Evolutionary conservation across 2,329 filamentous ascomycete genomes (phyloP).

Genomic region (Aspergillus pseudoterreus): DNA sequence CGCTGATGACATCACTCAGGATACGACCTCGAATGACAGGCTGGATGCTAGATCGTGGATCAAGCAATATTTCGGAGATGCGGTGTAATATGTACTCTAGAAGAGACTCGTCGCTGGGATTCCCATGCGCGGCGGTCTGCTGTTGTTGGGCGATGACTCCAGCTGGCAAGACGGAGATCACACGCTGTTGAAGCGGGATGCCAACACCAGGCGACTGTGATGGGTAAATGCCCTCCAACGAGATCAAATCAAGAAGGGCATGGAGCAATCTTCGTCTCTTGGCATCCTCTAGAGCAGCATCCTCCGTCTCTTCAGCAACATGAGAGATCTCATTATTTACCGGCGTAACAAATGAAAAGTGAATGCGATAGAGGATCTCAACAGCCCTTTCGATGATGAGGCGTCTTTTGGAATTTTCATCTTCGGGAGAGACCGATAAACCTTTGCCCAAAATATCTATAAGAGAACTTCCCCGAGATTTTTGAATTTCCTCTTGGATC

Average conservation of each 20-base stretch:
- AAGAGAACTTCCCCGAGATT: conserved; percentile 31
- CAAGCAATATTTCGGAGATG: conserved; percentile 29
- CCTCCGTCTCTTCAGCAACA: conserved; percentile 14
- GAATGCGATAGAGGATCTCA: conserved; percentile 31
- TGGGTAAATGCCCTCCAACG: conserved; percentile 44
- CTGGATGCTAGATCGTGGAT: conserved; percentile 35
- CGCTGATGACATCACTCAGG: conserved; percentile 40
- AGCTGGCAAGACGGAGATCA: conserved; percentile 41
- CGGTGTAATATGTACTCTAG: conserved; percentile 27
- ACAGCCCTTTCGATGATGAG: conserved; percentile 33
- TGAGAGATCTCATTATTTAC: conserved; percentile 8
- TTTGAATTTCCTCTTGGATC: conserved; percentile 37
- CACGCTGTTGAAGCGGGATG: conserved; percentile 41
- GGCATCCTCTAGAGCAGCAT: conserved; percentile 38
- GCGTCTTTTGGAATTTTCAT: conserved; percentile 19
- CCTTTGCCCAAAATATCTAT: conserved; percentile 29
- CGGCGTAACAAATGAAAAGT: conserved; percentile 30
- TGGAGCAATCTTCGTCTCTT: conserved; percentile 37
- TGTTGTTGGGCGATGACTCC: conserved; percentile 40
- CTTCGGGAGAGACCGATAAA: conserved; percentile 5
- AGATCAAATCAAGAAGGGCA: conserved; percentile 41
- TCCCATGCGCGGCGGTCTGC: conserved; percentile 12
- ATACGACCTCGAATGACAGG: conserved; percentile 37
- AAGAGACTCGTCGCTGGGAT: conserved; percentile 26
- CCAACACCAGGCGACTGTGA: conserved; percentile 41